Evolutionary conservation across 1,284 basidiomycete genomes (phyloP).

Genomic region (Flammula alnicola): DNA sequence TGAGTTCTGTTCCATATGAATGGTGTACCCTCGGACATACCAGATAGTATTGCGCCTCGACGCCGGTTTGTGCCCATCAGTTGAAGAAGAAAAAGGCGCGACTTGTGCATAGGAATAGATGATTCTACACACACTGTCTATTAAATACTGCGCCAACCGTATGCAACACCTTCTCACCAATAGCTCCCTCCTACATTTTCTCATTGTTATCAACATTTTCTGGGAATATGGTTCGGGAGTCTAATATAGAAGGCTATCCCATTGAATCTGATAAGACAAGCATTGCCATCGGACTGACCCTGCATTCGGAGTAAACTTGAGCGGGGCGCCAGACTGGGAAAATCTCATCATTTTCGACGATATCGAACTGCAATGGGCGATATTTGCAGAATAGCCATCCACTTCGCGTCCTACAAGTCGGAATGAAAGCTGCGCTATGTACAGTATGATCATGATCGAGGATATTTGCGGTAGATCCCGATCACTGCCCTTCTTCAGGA

Average conservation of each 20-base stretch:
- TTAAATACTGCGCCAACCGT: constrained; percentile 3
- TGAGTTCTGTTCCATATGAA: constrained; percentile 8
- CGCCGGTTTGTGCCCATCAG: background rate
- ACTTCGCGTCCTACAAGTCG: background rate
- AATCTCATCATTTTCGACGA: constrained; percentile 8
- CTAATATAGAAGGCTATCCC: constrained; percentile 16
- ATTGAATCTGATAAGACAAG: constrained; percentile 20
- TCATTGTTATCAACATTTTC: constrained; percentile 18
- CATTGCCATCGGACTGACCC: constrained; percentile 11
- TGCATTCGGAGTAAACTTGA: constrained; percentile 17
- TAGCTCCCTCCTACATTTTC: constrained; percentile 8
- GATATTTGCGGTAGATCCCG: constrained; percentile 27
- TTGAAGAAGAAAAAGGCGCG: constrained; percentile 5
- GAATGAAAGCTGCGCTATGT: background rate
- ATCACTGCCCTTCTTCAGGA: constrained; percentile 20
- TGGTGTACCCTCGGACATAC: constrained; percentile 17
- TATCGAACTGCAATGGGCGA: too few relatives aligned
- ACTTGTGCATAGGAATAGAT: constrained; percentile 13
- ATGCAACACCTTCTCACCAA: background rate
- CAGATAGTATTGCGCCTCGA: constrained; percentile 5
- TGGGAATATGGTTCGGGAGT: constrained; percentile 14
- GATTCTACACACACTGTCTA: constrained; percentile 17
- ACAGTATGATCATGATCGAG: constrained; percentile 2
- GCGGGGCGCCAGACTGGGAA: constrained; percentile 16
- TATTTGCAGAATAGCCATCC: too few relatives aligned